Base-by-base conservation (phyloP, 176 grass and related monocot genomes). In the Chrysopogon serrulatus region DNA sequence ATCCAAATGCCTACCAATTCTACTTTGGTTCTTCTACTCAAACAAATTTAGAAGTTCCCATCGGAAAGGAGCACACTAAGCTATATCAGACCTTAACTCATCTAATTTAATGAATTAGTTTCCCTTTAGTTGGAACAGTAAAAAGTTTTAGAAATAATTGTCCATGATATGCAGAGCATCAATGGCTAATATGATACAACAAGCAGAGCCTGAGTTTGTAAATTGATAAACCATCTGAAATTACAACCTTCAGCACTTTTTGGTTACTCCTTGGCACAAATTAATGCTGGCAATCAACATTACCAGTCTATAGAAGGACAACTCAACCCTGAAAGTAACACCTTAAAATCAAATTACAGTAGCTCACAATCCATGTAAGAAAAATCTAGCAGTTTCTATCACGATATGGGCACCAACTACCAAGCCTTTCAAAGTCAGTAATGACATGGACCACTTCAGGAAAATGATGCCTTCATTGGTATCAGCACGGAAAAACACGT, bases 361-460 rank as follows among this genome's bases (percentile, higher is more conserved):
- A 60, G 21, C 32, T 63, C 24, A 21, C 23, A 36, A 64, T 11
- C 36, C 15, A 47, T 71, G 30, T 47, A 32, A 36, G 8, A 23
- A 23, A 61, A 71, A 28, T 77, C 24, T 32, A 77, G 62, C 23
- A 86, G 41, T 48, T 79, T 7, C 10, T 33, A 79, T 79, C 33
- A 66, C 23, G 15, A 21, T 51, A 56, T 48, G 13, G 31, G 36
- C n/a, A n/a, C n/a, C n/a, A n/a, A n/a, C n/a, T 27, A 63, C 6
- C 17, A 79, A 78, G 27, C 28, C 4, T n/a, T 40, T 67, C 48
- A 40, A 61, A 81, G 76, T 51, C 60, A 69, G 30, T 44, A 37
- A 89, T 40, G 16, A 60, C 47, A 88, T 31, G 81, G 44, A 74
- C 43, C 45, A 57, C 17, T 40, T 68, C 73, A 71, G 44, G 86